These are phyloP conservation scores for Amanita pseudoporphyria DNA, from an alignment of 768 basidiomycete genomes.

Conservation along the genomic window DNA sequence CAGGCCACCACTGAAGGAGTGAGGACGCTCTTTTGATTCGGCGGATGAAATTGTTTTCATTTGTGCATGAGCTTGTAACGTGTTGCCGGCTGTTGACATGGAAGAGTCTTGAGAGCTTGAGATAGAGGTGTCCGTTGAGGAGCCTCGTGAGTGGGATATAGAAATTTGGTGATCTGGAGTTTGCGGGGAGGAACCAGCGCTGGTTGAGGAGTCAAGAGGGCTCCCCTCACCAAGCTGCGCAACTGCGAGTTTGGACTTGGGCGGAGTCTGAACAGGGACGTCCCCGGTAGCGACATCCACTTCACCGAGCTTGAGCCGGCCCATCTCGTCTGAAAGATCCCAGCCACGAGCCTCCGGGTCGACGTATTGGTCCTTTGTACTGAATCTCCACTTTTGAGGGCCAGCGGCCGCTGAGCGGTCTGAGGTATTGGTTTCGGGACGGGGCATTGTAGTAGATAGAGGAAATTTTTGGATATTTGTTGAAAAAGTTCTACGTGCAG, in stretches of 20 bases:
- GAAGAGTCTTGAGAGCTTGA: slow-evolving; percentile 78
- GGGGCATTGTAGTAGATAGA: slow-evolving; percentile 31
- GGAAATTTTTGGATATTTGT: slow-evolving; percentile 28
- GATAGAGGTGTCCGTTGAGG: slow-evolving; percentile 25
- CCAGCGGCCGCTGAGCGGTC: slow-evolving; percentile 29
- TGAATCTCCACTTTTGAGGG: slow-evolving; percentile 55
- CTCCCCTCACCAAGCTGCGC: slow-evolving; percentile 56
- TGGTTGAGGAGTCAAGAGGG: slow-evolving; percentile 64
- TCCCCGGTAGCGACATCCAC: slow-evolving; percentile 34
- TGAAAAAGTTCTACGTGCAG: slow-evolving; percentile 20
- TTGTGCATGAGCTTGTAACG: slow-evolving; percentile 43
- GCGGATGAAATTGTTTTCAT: slow-evolving; percentile 40
- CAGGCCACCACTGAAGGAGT: slow-evolving; percentile 73
- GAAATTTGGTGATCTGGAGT: slow-evolving; percentile 56
- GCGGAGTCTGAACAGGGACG: slow-evolving; percentile 54
- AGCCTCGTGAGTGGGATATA: not conserved
- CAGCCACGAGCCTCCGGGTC: slow-evolving; percentile 51
- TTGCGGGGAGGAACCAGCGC: slow-evolving; percentile 66
- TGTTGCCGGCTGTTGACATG: slow-evolving; percentile 45
- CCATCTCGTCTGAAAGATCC: slow-evolving; percentile 68
- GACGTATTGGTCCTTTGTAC: slow-evolving; percentile 52
- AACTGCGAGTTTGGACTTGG: slow-evolving; percentile 52
- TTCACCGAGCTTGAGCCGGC: slow-evolving; percentile 58
- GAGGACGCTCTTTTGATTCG: slow-evolving; percentile 69
- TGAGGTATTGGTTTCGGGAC: slow-evolving; percentile 24